Conservation (phyloP, 176 grass and related monocot species). For the Puya raimondii region DNA sequence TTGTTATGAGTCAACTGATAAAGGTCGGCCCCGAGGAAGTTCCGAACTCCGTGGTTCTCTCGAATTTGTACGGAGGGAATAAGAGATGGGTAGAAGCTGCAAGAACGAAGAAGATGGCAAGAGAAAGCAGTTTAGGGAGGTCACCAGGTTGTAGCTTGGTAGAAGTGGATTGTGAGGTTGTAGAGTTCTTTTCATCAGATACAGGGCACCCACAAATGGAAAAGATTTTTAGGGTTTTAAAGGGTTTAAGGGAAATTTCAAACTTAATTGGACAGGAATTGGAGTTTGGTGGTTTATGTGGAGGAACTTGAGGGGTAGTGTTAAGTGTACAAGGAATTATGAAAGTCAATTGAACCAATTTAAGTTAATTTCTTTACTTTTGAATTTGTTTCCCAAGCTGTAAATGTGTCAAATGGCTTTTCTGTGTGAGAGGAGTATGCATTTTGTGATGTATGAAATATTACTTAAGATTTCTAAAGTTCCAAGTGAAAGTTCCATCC, state of each 20-base stretch:
- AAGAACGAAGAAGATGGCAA: constrained; percentile 4
- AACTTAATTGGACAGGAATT: not conserved
- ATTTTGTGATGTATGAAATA: too few relatives aligned
- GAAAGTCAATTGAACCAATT: not conserved
- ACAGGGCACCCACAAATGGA: not conserved
- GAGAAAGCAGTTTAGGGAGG: constrained; percentile 4
- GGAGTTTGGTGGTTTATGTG: not conserved
- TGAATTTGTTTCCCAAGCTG: too few relatives aligned
- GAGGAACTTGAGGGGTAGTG: not conserved
- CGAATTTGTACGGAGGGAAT: constrained; percentile 13
- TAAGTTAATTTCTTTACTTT: not conserved
- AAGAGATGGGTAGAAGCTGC: constrained; percentile 8
- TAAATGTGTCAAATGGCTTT: too few relatives aligned
- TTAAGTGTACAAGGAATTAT: not conserved
- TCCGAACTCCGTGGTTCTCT: constrained; percentile 16
- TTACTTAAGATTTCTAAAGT: too few relatives aligned
- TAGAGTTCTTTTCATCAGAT: constrained; percentile 12
- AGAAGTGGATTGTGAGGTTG: constrained; percentile 1
- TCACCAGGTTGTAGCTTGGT: constrained; percentile 2
- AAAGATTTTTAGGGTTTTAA: constrained; percentile 2
- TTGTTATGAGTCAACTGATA: not conserved
- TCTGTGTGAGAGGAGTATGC: too few relatives aligned
- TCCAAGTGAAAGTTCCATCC: too few relatives aligned
- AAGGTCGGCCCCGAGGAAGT: not conserved
- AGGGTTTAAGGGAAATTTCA: constrained; percentile 1